Conservation (phyloP, 192 early-diverging fungal species). For the Gigaspora rosea region DNA sequence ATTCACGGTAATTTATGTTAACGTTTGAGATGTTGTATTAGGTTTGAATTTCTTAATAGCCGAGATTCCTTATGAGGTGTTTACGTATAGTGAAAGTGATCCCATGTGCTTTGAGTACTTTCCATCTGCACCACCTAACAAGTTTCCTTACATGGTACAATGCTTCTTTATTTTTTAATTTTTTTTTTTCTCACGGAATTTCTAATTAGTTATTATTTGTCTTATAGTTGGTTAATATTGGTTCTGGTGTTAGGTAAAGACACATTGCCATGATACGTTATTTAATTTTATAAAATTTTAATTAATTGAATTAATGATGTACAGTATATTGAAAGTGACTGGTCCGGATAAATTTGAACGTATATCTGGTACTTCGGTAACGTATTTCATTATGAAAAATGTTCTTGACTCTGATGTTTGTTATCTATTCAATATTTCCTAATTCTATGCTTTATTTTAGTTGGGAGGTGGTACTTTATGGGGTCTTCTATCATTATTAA, state of each 20-base stretch:
- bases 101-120: slow-evolving; percentile 61
- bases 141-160: slow-evolving; percentile 87
- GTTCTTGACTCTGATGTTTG: background rate
- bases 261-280: background rate
- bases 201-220: slow-evolving; percentile 3
- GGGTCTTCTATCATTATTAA: slow-evolving; percentile 89
- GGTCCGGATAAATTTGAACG: slow-evolving; percentile 82
- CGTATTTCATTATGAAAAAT: background rate
- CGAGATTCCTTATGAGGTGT: slow-evolving; percentile 91
- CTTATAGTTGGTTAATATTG: slow-evolving; percentile 88
- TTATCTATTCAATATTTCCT: background rate
- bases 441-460: slow-evolving; percentile 34
- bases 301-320: background rate
- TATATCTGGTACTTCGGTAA: slow-evolving; percentile 81
- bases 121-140: slow-evolving; percentile 43
- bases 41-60: slow-evolving; percentile 92
- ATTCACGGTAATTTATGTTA: background rate
- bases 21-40: slow-evolving; percentile 19
- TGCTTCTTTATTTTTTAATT: slow-evolving; percentile 4
- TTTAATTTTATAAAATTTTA: background rate
- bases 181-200: background rate
- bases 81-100: slow-evolving; percentile 82
- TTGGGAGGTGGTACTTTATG: slow-evolving; percentile 96
- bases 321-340: slow-evolving; percentile 89
- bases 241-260: slow-evolving; percentile 83